Evolutionary conservation across 179 eudicot genomes (phyloP).

Genomic region (Spinacia oleracea): DNA sequence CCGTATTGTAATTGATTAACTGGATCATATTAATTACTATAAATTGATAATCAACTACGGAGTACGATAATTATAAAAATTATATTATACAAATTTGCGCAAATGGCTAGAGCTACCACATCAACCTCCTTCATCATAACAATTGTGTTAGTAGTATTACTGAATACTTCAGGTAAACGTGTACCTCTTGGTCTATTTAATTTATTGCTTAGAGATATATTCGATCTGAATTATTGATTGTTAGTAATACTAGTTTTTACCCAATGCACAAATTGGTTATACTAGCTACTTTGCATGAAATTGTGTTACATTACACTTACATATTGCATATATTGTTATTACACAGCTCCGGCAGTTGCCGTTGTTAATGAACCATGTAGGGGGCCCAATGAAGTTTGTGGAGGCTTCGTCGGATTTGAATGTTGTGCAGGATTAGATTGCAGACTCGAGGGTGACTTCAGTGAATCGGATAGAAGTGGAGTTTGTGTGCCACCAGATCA

Average conservation of each 20-base stretch:
- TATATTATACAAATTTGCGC: neutral
- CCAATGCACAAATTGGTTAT: no score
- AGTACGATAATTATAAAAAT: no score
- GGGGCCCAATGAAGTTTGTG: neutral
- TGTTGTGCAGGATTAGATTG: conserved; percentile 5
- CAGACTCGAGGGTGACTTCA: neutral
- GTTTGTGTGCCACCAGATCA: neutral
- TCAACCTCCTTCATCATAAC: neutral
- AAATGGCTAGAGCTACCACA: neutral
- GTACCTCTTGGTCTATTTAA: no score
- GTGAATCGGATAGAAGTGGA: neutral
- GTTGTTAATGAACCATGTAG: neutral
- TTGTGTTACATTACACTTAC: no score
- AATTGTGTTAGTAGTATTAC: neutral
- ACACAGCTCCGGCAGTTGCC: neutral
- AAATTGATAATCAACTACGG: neutral
- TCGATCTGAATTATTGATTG: no score
- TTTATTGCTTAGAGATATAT: no score
- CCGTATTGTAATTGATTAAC: neutral
- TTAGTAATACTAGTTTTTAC: no score
- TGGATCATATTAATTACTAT: neutral
- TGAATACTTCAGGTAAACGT: no score
- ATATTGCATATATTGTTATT: no score
- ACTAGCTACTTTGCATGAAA: no score
- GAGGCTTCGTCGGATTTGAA: conserved; percentile 4